phyloP scores from a whole-genome alignment of 148 eudicot species.

The Simmondsia chinensis region DNA sequence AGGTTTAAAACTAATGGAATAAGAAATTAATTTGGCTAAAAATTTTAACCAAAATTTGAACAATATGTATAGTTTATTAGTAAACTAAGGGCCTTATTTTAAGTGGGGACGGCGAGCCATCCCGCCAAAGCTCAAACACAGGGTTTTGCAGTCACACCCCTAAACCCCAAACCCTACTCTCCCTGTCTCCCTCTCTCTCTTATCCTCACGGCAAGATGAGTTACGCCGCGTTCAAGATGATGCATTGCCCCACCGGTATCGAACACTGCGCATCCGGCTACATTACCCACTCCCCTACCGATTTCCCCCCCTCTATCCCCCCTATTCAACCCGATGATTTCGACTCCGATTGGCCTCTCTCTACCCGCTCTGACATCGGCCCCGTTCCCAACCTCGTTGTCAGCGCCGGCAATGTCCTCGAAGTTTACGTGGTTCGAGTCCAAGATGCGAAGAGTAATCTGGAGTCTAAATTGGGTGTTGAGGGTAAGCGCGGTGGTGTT shows the following conservation, averaged over 20 bases:
- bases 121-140: too few relatives aligned
- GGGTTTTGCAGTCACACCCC: too few relatives aligned
- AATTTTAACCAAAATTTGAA: too few relatives aligned
- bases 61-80: too few relatives aligned
- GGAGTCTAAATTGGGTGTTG: slow-evolving; percentile 11
- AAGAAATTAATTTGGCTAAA: too few relatives aligned
- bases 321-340: slow-evolving; percentile 43
- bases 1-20: too few relatives aligned
- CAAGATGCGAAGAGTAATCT: slow-evolving; percentile 20
- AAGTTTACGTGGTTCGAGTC: slow-evolving; percentile 58
- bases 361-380: slow-evolving; percentile 23
- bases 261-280: slow-evolving; percentile 85
- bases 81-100: too few relatives aligned
- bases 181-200: neutral
- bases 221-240: slow-evolving; percentile 85
- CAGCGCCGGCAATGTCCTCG: slow-evolving; percentile 66
- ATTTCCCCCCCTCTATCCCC: slow-evolving; percentile 36
- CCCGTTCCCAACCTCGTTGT: slow-evolving; percentile 73
- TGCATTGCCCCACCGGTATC: slow-evolving; percentile 86
- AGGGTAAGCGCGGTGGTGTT: slow-evolving; percentile 62
- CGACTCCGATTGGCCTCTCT: slow-evolving; percentile 45
- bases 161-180: neutral
- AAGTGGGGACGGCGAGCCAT: too few relatives aligned
- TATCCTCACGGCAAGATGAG: slow-evolving; percentile 41
- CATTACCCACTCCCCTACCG: slow-evolving; percentile 66